Percentiles rank a stretch among this genome's conserved stretches.
phyloP scores from a whole-genome alignment of 2,329 filamentous ascomycete genomes.

The Aspergillus sp. region DNA sequence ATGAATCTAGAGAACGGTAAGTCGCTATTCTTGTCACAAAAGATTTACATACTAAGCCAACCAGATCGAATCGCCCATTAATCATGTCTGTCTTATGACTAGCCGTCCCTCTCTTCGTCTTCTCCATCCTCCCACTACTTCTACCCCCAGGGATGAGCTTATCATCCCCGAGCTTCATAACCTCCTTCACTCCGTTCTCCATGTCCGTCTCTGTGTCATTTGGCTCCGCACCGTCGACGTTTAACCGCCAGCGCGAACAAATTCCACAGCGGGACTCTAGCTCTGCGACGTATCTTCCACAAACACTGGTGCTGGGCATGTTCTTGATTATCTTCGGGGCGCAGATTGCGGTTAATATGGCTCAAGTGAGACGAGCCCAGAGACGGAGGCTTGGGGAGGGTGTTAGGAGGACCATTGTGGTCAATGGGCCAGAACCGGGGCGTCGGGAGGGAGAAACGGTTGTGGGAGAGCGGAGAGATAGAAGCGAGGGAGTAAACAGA shows the following conservation, averaged over 20 bases:
- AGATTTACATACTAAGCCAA: neutral
- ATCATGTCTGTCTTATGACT: slow-evolving; percentile 39
- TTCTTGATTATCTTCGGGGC: neutral
- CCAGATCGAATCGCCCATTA: slow-evolving; percentile 24
- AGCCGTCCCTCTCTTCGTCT: slow-evolving; percentile 32
- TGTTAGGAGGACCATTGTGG: neutral
- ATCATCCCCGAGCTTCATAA: slow-evolving; percentile 21
- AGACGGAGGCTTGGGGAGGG: neutral
- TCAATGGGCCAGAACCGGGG: neutral
- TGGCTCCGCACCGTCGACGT: slow-evolving; percentile 12
- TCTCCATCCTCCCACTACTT: slow-evolving; percentile 23
- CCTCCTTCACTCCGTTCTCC: slow-evolving; percentile 28
- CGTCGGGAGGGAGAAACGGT: too few species aligned
- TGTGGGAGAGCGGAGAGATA: too few species aligned
- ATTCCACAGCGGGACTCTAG: slow-evolving; percentile 3
- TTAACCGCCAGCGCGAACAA: slow-evolving; percentile 1
- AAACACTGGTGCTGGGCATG: slow-evolving; percentile 24
- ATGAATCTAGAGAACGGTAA: slow-evolving; percentile 66
- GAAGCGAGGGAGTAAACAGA: too few species aligned
- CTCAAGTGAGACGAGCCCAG: neutral
- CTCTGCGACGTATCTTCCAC: slow-evolving; percentile 21
- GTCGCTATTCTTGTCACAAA: slow-evolving; percentile 22
- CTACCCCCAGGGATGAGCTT: slow-evolving; percentile 18
- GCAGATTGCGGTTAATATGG: neutral
- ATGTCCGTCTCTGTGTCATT: slow-evolving; percentile 33